Base-by-base conservation (phyloP, 176 grass and related monocot genomes). In the Lolium multiflorum region DNA sequence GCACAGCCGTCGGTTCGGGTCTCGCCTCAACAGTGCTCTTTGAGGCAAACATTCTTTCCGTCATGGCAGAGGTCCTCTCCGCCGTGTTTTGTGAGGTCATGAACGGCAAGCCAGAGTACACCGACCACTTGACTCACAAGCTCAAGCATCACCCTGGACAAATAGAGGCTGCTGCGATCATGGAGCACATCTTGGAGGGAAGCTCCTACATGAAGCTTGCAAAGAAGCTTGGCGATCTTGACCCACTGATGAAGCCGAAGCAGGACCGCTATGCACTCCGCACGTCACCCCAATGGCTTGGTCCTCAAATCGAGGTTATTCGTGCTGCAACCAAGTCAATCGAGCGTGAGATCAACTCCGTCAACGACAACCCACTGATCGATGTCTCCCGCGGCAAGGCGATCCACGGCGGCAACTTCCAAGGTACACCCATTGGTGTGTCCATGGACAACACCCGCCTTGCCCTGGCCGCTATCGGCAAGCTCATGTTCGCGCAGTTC, bases 341-440 rank as follows among this genome's bases (percentile, higher is more conserved):
- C 7, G 95, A 98, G 89, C 89, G 95, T 15, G 95, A 98, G 91
- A 98, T 98, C 89, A 98, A 98, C 85, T 98, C 95, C 49, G 91
- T 95, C 57, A 98, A 98, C 17, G 95, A 93, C 76, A 98, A 98
- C 85, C 95, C 95, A 20, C 84, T 98, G 62, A 98, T 98, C 52
- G 91, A 98, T 7, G 93, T 95, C 71, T 90, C 91, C 54, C 80
- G 95, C 3, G 88, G 90, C 57, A 85, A 94, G 79, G 95, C 95
- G 8, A 85, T 97, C 55, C 95, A 97, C 57, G 92, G 95, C 0
- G 95, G 95, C 50, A 97, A 97, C 89, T 97, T 97, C 87, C 95
- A 97, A 87, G 95, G 95, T 5, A 97, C 95, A 0, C 95, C 95
- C 50, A 95, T 97, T 3, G 95, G 95, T 21, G 95, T 97, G 43